Conservation (phyloP, 768 basidiomycete genomes). For the Cystobasidium ongulense region DNA sequence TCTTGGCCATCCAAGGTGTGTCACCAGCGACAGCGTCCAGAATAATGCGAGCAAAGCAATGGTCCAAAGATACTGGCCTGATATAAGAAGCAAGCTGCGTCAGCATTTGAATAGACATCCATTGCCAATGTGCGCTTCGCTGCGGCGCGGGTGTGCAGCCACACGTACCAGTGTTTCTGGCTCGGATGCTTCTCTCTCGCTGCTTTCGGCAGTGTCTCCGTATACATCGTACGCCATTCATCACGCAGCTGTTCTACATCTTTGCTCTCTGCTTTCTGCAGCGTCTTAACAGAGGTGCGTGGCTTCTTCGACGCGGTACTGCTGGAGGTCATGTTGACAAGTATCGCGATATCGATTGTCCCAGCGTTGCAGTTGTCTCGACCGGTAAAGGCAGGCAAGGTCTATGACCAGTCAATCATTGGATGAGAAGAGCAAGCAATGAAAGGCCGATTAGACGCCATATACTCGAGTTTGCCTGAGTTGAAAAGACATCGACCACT, state of each 20-base stretch:
- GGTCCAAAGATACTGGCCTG: slow-evolving; percentile 25
- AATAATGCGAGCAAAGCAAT: slow-evolving; percentile 29
- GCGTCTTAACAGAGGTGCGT: background rate
- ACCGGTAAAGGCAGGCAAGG: no score
- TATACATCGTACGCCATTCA: slow-evolving; percentile 2
- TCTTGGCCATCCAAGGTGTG: slow-evolving; percentile 12
- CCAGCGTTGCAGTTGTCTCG: no score
- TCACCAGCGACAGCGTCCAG: slow-evolving; percentile 21
- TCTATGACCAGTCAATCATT: no score
- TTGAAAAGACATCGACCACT: background rate
- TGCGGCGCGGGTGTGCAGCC: background rate
- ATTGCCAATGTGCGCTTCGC: no score
- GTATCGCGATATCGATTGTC: background rate
- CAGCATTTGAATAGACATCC: background rate
- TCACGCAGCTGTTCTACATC: background rate
- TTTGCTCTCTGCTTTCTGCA: background rate
- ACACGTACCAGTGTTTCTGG: slow-evolving; percentile 23
- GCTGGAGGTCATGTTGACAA: background rate
- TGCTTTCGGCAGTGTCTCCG: slow-evolving; percentile 10
- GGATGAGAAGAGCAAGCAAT: no score
- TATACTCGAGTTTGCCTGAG: background rate
- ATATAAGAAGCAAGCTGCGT: background rate
- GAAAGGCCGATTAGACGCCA: no score
- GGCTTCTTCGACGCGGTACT: background rate
- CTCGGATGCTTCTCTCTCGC: background rate